Evolutionary conservation across 2,329 filamentous ascomycete genomes (phyloP).

Genomic region (Berkeleyomyces basicola): DNA sequence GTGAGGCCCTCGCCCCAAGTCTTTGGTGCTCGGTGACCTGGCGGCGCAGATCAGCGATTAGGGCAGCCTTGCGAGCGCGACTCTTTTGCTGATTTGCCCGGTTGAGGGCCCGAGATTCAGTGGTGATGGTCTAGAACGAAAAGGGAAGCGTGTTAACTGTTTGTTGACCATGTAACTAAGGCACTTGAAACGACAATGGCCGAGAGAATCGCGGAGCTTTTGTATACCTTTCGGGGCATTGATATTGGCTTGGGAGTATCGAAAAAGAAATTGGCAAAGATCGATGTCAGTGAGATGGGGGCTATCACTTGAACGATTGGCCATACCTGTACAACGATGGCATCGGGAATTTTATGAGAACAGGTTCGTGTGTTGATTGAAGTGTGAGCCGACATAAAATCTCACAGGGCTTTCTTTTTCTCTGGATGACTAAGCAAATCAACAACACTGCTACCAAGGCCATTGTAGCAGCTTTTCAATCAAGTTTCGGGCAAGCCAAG

Average conservation of each 20-base stretch:
- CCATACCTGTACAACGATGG: too few relatives aligned
- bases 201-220: background rate
- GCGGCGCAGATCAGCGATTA: slow-evolving; percentile 2
- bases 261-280: background rate
- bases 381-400: too few relatives aligned
- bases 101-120: slow-evolving; percentile 3
- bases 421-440: too few relatives aligned
- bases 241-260: background rate
- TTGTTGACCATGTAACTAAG: too few relatives aligned
- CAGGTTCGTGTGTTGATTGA: too few relatives aligned
- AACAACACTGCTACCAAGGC: too few relatives aligned
- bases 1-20: slow-evolving; percentile 5
- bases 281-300: background rate
- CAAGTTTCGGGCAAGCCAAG: too few relatives aligned
- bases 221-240: background rate
- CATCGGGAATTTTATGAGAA: background rate
- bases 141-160: background rate
- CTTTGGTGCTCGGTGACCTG: background rate
- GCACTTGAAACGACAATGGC: too few relatives aligned
- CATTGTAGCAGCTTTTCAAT: too few relatives aligned
- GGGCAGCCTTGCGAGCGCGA: slow-evolving; percentile 8
- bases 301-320: too few relatives aligned
- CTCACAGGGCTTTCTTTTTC: too few relatives aligned
- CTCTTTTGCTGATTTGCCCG: slow-evolving; percentile 5
- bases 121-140: background rate